phyloP scores from a whole-genome alignment of 805 yeast genomes.

The Pichia eremophila region DNA sequence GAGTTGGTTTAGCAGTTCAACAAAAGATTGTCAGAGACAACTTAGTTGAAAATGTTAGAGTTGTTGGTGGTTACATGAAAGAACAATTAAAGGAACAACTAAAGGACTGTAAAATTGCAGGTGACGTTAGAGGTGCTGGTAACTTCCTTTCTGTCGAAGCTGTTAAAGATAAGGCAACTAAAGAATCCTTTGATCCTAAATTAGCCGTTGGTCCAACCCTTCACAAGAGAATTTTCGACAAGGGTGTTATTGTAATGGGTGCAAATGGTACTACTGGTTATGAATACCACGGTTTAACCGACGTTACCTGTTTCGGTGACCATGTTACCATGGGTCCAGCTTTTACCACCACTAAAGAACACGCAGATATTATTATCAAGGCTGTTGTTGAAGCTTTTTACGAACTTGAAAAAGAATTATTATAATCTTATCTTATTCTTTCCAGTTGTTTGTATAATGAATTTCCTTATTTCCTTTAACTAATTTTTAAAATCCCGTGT shows the following conservation, averaged over 20 bases:
- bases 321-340: slow-evolving; percentile 41
- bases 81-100: slow-evolving; percentile 27
- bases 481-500: too few species aligned
- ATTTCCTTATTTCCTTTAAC: too few species aligned
- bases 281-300: slow-evolving; percentile 21
- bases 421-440: too few species aligned
- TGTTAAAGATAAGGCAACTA: slow-evolving; percentile 43
- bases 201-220: slow-evolving; percentile 30
- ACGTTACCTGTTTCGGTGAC: slow-evolving; percentile 28
- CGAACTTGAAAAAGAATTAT: slow-evolving; percentile 26
- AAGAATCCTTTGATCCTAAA: slow-evolving; percentile 35
- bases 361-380: slow-evolving; percentile 32
- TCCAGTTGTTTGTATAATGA: too few species aligned
- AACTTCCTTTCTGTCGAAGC: slow-evolving; percentile 51
- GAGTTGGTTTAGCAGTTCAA: slow-evolving; percentile 38
- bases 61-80: slow-evolving; percentile 35
- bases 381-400: slow-evolving; percentile 32
- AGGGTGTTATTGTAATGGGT: slow-evolving; percentile 42
- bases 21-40: slow-evolving; percentile 27
- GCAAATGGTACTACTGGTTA: slow-evolving; percentile 30
- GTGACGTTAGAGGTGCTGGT: slow-evolving; percentile 57
- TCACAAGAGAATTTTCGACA: slow-evolving; percentile 28
- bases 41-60: slow-evolving; percentile 32
- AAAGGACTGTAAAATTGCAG: slow-evolving; percentile 33
- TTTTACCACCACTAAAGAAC: slow-evolving; percentile 33